A percentile compares a stretch with the other conserved stretches of the same genome.
Evolutionary conservation across 768 basidiomycete genomes (phyloP).

Genomic region (Lactarius hengduanensis): DNA sequence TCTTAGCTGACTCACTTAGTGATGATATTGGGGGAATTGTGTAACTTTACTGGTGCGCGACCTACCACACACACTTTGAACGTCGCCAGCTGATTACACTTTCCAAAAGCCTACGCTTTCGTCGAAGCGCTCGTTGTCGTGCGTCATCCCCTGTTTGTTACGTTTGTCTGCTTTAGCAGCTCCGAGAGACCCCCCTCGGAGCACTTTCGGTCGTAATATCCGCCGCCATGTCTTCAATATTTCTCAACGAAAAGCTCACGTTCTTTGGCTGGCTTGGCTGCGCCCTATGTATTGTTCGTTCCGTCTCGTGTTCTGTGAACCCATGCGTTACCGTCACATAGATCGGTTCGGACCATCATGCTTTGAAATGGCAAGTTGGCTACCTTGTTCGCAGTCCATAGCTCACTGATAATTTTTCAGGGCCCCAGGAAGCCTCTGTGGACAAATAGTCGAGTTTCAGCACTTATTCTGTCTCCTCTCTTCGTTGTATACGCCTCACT

Average conservation of each 20-base stretch:
- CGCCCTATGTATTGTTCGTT: constrained; percentile 79
- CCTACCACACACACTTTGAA: constrained; percentile 31
- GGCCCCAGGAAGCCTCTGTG: constrained; percentile 66
- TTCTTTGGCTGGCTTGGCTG: constrained; percentile 99
- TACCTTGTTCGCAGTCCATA: constrained; percentile 31
- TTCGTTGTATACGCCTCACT: constrained; percentile 72
- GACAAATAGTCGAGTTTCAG: constrained; percentile 70
- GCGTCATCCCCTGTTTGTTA: constrained; percentile 34
- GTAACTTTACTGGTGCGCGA: constrained; percentile 77
- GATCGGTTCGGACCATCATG: constrained; percentile 85
- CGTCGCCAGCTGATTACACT: constrained; percentile 24
- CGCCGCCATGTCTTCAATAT: constrained; percentile 88
- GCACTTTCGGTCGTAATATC: constrained; percentile 95
- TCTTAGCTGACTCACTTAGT: constrained; percentile 41
- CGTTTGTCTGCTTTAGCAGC: constrained; percentile 16
- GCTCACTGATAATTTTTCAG: constrained; percentile 36
- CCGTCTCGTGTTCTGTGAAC: neutral
- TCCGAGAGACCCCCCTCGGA: constrained; percentile 80
- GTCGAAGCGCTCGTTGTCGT: constrained; percentile 92
- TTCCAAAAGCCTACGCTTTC: constrained; percentile 71
- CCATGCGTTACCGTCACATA: constrained; percentile 32
- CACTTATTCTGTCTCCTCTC: constrained; percentile 77
- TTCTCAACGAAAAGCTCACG: constrained; percentile 88
- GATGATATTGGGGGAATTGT: constrained; percentile 92
- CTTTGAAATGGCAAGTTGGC: constrained; percentile 66